phyloP scores from a whole-genome alignment of 2,329 filamentous ascomycete genomes.

The Claviceps pazoutovae region DNA sequence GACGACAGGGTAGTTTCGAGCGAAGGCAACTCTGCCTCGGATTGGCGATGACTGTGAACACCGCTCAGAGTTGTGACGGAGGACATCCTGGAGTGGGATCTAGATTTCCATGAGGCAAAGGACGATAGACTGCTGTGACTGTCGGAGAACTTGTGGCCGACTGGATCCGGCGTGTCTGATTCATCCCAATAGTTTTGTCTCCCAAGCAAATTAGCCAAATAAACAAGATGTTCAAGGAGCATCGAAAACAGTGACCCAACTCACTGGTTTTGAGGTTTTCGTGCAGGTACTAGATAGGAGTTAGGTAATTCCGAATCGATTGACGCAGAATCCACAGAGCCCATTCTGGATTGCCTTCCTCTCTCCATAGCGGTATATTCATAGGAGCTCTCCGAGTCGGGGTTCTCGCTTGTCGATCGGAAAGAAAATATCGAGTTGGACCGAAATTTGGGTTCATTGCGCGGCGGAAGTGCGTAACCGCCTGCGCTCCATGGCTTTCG shows the following conservation, averaged over 20 bases:
- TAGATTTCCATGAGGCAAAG: constrained; percentile 32
- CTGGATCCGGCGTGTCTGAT: constrained; percentile 1
- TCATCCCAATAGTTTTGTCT: constrained; percentile 6
- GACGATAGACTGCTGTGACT: constrained; percentile 40
- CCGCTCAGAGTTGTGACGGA: constrained; percentile 38
- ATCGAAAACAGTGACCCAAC: neutral
- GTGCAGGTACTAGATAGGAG: neutral
- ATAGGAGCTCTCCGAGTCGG: constrained; percentile 11
- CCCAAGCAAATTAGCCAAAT: neutral
- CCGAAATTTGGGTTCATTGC: constrained; percentile 23
- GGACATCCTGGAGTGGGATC: constrained; percentile 37
- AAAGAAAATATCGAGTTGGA: constrained; percentile 11
- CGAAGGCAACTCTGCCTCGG: constrained; percentile 23
- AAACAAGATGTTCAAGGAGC: neutral
- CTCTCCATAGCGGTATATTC: constrained; percentile 8
- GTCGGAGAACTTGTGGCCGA: constrained; percentile 25
- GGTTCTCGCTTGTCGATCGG: constrained; percentile 12
- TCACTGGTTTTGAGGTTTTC: constrained; percentile 2
- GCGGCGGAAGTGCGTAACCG: constrained; percentile 32
- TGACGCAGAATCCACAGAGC: constrained; percentile 17
- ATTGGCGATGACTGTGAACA: constrained; percentile 19
- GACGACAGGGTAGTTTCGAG: constrained; percentile 23
- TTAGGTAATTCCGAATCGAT: constrained; percentile 5
- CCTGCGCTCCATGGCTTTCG: constrained; percentile 38
- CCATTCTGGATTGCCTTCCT: constrained; percentile 16